Conservation (phyloP, 306 rosid species). For the Castanea mollissima region DNA sequence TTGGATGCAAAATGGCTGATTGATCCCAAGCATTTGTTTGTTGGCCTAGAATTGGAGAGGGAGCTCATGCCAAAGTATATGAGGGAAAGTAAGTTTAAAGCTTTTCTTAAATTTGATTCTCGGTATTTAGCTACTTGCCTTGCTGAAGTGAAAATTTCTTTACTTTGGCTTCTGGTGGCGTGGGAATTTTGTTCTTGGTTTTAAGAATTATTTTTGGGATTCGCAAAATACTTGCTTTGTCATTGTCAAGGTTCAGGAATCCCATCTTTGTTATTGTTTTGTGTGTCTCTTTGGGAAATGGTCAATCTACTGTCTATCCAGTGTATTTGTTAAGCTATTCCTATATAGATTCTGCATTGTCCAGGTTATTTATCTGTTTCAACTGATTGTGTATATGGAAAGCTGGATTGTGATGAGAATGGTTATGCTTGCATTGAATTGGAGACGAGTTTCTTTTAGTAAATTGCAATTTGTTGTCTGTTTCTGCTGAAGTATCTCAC, state of each 20-base stretch:
- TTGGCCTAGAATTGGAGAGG: slow-evolving; percentile 89
- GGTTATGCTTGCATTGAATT: neutral
- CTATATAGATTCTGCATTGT: neutral
- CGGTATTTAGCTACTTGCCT: neutral
- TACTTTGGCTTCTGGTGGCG: slow-evolving; percentile 23
- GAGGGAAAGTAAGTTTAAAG: slow-evolving; percentile 81
- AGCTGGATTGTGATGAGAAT: neutral
- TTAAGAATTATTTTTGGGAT: neutral
- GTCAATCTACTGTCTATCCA: neutral
- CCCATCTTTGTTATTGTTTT: neutral
- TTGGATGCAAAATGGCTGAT: slow-evolving; percentile 79
- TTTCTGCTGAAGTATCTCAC: slow-evolving; percentile 17
- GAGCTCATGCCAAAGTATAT: slow-evolving; percentile 95
- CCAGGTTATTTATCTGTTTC: neutral
- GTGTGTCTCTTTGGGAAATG: neutral
- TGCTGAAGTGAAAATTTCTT: slow-evolving; percentile 9
- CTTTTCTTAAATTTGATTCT: slow-evolving; percentile 8
- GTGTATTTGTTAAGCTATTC: neutral
- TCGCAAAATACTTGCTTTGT: slow-evolving; percentile 4
- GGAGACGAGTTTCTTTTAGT: neutral
- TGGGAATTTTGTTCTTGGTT: neutral
- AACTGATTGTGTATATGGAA: neutral
- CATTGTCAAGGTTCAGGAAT: neutral
- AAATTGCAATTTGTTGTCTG: slow-evolving; percentile 1
- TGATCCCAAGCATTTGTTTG: slow-evolving; percentile 79